phyloP scores from a whole-genome alignment of 192 early-diverging fungal genomes.

The Backusella luteola region DNA sequence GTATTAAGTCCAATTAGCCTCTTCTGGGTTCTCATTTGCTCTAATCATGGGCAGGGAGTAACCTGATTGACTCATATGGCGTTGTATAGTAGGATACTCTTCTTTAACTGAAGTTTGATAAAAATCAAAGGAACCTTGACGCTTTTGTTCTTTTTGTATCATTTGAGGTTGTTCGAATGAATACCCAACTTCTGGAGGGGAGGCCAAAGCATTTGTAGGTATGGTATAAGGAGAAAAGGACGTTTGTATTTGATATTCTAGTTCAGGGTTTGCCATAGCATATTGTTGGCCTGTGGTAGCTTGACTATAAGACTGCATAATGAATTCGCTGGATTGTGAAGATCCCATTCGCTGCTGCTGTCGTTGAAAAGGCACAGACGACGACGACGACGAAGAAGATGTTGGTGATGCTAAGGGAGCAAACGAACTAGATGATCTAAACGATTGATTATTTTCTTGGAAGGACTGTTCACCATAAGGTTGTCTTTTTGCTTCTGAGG shows the following conservation, averaged over 20 bases:
- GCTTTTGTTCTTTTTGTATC: background rate
- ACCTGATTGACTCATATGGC: background rate
- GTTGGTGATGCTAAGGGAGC: slow-evolving; percentile 18
- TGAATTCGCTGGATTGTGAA: slow-evolving; percentile 3
- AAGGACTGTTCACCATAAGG: background rate
- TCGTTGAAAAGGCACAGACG: slow-evolving; percentile 4
- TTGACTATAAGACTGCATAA: background rate
- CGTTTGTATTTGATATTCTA: background rate
- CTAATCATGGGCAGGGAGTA: slow-evolving; percentile 20
- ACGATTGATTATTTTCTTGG: slow-evolving; percentile 5
- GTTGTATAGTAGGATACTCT: slow-evolving; percentile 10
- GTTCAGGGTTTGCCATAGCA: background rate
- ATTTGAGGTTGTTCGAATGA: slow-evolving; percentile 1
- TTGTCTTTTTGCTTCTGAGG: background rate
- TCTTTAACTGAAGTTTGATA: slow-evolving; percentile 1
- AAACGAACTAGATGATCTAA: background rate
- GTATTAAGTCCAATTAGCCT: slow-evolving; percentile 8
- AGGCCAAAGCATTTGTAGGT: slow-evolving; percentile 9
- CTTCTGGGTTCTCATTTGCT: slow-evolving; percentile 10
- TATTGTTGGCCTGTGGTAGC: background rate
- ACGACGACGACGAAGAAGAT: slow-evolving; percentile 6
- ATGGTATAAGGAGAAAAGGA: slow-evolving; percentile 21
- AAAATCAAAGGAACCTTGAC: background rate
- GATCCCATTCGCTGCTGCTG: slow-evolving; percentile 3
- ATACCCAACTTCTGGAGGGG: slow-evolving; percentile 8